Evolutionary conservation across 2,329 filamentous ascomycete species (phyloP), one percentile per base, ranked within the genome.

Genomic region (Alternaria sp.): DNA sequence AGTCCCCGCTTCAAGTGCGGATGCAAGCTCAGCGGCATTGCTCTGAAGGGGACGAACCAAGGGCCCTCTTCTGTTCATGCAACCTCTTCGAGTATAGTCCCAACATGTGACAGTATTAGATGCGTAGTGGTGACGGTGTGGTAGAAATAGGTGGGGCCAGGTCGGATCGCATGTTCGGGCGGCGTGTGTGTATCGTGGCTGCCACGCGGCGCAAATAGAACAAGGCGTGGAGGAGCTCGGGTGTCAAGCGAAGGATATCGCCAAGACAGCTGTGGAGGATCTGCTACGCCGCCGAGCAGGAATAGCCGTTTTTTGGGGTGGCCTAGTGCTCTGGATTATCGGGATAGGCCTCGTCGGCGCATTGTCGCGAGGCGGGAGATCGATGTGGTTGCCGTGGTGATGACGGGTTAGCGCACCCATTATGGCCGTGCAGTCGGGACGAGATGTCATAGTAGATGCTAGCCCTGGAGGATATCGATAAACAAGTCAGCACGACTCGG

Each of bases 1-100:
- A 77, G 61, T 23, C 72, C 75, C 50, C 67, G 67, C 61, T 64
- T 71, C 45, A 79, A 63, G 52, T 69, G 67, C 26, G 67, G 65
- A 61, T 74, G 73, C 32, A 76, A 51, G 43, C 60, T 67, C 44
- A 59, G 59, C 25, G 65, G 66, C 71, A 73, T 72, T 56, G 49
- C 52, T 46, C 50, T 13, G 25, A 13, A 36, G 15, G 32, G 32
- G 4, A 60, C 62, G n/a, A 12, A 32, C 25, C 10, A 43, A 13
- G 7, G 21, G 49, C 21, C 19, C 17, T 19, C 21, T 23, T 19
- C 23, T 30, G 13, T 36, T 15, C 17, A 23, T n/a, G 7, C 49
- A 52, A 12, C 17, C 28, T 52, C 49, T n/a, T 25, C 12, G 15
- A 23, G 17, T 21, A 30, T 17, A 56, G 43, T 46, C 9, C 40